Conservation (phyloP, 805 yeast species). For the Cyberlindnera nakhonratchasimensis region DNA sequence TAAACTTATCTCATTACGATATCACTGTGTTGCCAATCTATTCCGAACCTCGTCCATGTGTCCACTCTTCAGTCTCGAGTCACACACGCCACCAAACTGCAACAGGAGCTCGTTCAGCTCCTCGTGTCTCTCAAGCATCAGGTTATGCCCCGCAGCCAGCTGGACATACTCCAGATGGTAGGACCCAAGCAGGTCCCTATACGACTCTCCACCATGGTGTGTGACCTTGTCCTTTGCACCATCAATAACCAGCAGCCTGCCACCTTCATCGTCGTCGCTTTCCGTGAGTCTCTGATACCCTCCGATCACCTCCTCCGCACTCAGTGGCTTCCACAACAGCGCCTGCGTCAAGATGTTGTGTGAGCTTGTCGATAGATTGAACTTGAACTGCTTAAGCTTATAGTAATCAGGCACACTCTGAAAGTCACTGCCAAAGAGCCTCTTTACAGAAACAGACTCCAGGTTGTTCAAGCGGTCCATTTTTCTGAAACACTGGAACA, state of each 20-base stretch:
- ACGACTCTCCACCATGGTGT: slow-evolving; percentile 21
- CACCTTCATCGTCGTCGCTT: background rate
- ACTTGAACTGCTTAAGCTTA: slow-evolving; percentile 28
- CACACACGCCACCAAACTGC: slow-evolving; percentile 6
- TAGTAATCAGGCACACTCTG: slow-evolving; percentile 14
- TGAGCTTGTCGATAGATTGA: slow-evolving; percentile 24
- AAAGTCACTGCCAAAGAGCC: slow-evolving; percentile 16
- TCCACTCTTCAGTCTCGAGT: slow-evolving; percentile 5
- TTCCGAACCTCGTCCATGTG: slow-evolving; percentile 11
- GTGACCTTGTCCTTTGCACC: slow-evolving; percentile 25
- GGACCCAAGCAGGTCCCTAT: slow-evolving; percentile 21
- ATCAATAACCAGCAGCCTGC: slow-evolving; percentile 22
- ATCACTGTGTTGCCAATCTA: slow-evolving; percentile 2
- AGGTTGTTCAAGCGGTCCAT: slow-evolving; percentile 27
- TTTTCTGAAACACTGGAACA: slow-evolving; percentile 24
- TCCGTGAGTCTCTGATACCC: background rate
- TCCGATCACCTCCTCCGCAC: slow-evolving; percentile 16
- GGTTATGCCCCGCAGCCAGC: slow-evolving; percentile 25
- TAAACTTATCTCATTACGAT: too few species aligned
- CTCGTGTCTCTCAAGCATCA: slow-evolving; percentile 19
- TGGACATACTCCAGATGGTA: slow-evolving; percentile 14
- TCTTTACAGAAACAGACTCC: slow-evolving; percentile 18
- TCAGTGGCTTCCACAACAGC: slow-evolving; percentile 18
- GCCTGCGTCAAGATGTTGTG: slow-evolving; percentile 22
- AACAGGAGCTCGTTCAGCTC: slow-evolving; percentile 15